Evolutionary conservation across 192 early-diverging fungal genomes (phyloP).

Genomic region (Irineochytrium annulatum): DNA sequence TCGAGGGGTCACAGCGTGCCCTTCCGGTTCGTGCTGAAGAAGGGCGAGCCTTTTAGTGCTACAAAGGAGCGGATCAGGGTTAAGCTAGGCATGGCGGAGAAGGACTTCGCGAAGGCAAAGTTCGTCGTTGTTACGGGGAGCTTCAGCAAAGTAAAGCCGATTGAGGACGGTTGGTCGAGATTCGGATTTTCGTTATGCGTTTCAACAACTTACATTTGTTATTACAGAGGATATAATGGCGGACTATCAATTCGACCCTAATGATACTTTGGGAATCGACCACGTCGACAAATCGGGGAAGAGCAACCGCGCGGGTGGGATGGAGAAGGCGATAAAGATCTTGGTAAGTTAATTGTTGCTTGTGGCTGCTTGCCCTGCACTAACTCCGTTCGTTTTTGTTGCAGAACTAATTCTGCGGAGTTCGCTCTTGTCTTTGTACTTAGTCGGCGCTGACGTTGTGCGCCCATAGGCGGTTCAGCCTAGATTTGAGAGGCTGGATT

Average conservation of each 20-base stretch:
- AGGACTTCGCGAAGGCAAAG: conserved; percentile 74
- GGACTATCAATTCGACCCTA: conserved; percentile 7
- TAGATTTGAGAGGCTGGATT: no score
- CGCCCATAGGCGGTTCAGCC: no score
- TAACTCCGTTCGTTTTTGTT: no score
- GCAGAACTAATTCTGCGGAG: no score
- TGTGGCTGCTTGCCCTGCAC: no score
- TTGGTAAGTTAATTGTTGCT: conserved; percentile 34
- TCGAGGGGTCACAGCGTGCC: conserved; percentile 72
- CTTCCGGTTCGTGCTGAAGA: conserved; percentile 66
- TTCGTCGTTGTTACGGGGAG: conserved; percentile 28
- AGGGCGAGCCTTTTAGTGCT: conserved; percentile 65
- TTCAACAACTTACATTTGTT: not conserved
- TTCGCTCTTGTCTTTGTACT: no score
- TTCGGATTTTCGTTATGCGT: not conserved
- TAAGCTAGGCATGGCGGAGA: conserved; percentile 72
- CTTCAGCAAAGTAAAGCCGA: conserved; percentile 22
- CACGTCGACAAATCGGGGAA: conserved; percentile 39
- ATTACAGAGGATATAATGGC: conserved; percentile 32
- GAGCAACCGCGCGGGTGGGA: conserved; percentile 15
- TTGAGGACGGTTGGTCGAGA: conserved; percentile 48
- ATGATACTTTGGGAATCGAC: conserved; percentile 41
- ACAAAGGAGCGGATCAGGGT: conserved; percentile 70
- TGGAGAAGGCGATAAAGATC: conserved; percentile 46
- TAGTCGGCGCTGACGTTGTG: no score